Evolutionary conservation across 148 eudicot species (phyloP), one percentile per base, ranked within the genome.

Genomic region (Dianthus caryophyllus): DNA sequence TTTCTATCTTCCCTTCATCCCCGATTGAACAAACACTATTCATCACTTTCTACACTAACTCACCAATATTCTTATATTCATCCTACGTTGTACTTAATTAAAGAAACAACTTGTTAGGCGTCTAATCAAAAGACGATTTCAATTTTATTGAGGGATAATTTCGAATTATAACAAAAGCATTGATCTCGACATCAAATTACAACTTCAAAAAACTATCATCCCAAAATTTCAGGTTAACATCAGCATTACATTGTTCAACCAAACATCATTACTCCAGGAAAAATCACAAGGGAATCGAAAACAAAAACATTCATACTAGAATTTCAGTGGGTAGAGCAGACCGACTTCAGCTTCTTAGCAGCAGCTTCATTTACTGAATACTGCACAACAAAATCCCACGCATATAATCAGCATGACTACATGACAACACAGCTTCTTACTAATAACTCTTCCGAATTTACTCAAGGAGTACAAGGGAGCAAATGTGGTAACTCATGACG

Each of bases 361-460:
- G 80, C 86, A 41, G 78, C 71, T 84, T 86, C 87, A 48, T 85
- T 83, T 38, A 91, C 85, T 17, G 86, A 78, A 77, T 88, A 90
- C 95, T 90, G 81, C 68, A 68, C 58, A 57, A 30, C 22, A 31
- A 31, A 27, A n/a, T 12, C 52, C 30, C 44, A 5, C 8, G 26
- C 43, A 17, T 1, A 41, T 41, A 18, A n/a, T 21, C 18, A 66
- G 56, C 75, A 49, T 27, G 61, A 41, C 22, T 2, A 49, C 9
- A 22, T 22, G 6, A 16, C 16, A 31, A 65, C 49, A 33, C 8
- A 33, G 8, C 8, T 33, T 8, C 39, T 33, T 14, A 1, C 9
- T 20, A 30, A 43, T 27, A 56, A 18, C 39, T n/a, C n/a, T n/a
- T n/a, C n/a, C n/a, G n/a, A n/a, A n/a, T n/a, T n/a, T n/a, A n/a